Conservation (phyloP, 352 stramenopile genomes). For the Globisporangium orthogonon region DNA sequence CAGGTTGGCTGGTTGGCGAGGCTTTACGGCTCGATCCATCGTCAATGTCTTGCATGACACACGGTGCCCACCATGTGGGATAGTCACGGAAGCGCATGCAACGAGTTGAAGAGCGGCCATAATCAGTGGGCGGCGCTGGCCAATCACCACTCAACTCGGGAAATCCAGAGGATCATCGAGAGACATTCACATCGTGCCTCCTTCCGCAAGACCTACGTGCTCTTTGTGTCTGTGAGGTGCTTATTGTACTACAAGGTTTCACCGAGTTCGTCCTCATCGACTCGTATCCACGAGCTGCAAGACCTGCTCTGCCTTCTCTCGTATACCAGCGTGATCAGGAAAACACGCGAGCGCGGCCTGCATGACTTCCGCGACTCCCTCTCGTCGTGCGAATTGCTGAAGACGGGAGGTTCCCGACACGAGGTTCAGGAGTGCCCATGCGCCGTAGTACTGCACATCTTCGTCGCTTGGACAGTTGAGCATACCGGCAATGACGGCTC, state of each 20-base stretch:
- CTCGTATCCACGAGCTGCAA: slow-evolving; percentile 34
- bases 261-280: neutral
- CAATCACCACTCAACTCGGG: neutral
- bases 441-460: slow-evolving; percentile 55
- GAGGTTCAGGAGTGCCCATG: slow-evolving; percentile 67
- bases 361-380: slow-evolving; percentile 76
- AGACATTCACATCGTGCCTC: too few species aligned
- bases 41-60: too few species aligned
- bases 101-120: neutral
- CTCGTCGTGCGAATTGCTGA: slow-evolving; percentile 47
- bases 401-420: slow-evolving; percentile 42
- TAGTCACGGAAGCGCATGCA: neutral
- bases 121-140: neutral
- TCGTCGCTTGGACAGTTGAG: slow-evolving; percentile 56
- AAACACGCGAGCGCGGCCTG: slow-evolving; percentile 79
- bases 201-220: neutral
- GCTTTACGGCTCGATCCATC: too few species aligned
- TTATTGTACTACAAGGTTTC: too few species aligned
- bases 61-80: neutral
- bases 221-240: too few species aligned
- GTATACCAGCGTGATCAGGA: slow-evolving; percentile 63
- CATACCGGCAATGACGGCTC: slow-evolving; percentile 68
- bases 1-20: too few species aligned
- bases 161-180: too few species aligned
- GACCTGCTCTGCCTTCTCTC: slow-evolving; percentile 71